Evolutionary conservation across 179 eudicot genomes (phyloP).

Genomic region (Camellia oleifera): DNA sequence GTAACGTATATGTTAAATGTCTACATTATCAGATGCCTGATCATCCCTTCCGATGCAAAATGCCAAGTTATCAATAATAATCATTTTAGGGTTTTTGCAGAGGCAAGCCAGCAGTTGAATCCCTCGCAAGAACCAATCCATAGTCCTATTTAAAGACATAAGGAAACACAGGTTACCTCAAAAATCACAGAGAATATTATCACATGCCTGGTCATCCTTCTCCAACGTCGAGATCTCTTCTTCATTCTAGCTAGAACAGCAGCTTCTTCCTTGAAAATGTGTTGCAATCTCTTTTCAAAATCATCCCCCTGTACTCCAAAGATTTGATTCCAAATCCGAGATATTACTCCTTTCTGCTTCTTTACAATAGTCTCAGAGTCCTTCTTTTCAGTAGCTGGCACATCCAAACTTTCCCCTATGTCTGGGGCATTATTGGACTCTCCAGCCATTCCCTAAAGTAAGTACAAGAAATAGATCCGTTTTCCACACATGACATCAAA

Average conservation of each 20-base stretch:
- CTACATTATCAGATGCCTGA: not conserved
- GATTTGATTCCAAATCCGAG: conserved; percentile 59
- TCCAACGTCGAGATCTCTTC: conserved; percentile 51
- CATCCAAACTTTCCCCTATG: conserved; percentile 23
- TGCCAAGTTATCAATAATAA: no score
- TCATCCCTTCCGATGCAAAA: not conserved
- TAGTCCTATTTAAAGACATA: not conserved
- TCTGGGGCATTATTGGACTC: conserved; percentile 37
- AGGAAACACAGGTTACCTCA: conserved; percentile 43
- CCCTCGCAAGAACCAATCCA: not conserved
- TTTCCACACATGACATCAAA: not conserved
- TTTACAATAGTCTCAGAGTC: conserved; percentile 20
- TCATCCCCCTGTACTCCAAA: conserved; percentile 58
- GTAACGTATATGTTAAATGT: no score
- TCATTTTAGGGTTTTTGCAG: not conserved
- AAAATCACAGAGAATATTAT: conserved; percentile 48
- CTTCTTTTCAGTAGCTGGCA: conserved; percentile 27
- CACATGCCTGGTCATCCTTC: conserved; percentile 45
- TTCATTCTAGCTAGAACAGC: conserved; percentile 54
- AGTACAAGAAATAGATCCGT: not conserved
- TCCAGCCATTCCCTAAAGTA: conserved; percentile 43
- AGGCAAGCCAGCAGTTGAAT: not conserved
- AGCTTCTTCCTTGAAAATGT: conserved; percentile 72
- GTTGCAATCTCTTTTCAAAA: conserved; percentile 61
- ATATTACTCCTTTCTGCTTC: conserved; percentile 49